phyloP scores from a whole-genome alignment of 495 filamentous ascomycete genomes.

The Elasticomyces elasticus region DNA sequence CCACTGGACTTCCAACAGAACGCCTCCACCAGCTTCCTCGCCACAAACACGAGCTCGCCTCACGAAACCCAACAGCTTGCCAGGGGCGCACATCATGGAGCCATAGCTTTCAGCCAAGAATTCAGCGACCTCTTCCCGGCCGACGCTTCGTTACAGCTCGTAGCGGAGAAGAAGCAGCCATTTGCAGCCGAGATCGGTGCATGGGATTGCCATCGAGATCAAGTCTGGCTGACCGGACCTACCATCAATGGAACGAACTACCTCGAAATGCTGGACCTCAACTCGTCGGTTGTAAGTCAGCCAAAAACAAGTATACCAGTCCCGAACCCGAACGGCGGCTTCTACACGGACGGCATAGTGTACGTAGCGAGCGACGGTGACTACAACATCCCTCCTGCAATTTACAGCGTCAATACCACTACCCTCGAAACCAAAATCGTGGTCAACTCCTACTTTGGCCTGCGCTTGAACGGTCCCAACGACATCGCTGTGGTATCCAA shows the following conservation, averaged over 20 bases:
- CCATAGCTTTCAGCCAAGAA: background rate
- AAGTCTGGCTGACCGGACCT: constrained; percentile 1
- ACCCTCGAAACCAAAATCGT: background rate
- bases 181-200: constrained; percentile 3
- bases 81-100: background rate
- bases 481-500: background rate
- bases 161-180: background rate
- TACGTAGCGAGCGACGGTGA: constrained; percentile 1
- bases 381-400: background rate
- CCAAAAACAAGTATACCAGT: background rate
- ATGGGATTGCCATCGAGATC: background rate
- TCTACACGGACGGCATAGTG: background rate
- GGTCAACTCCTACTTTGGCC: constrained; percentile 1
- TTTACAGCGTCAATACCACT: background rate
- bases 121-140: background rate
- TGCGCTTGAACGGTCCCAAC: background rate
- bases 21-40: background rate
- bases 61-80: background rate
- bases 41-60: background rate
- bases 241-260: background rate
- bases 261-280: background rate
- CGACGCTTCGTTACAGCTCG: background rate
- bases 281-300: background rate
- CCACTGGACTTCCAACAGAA: background rate
- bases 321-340: background rate